phyloP scores from a whole-genome alignment of 768 basidiomycete species.

The Steccherinum ochraceum region DNA sequence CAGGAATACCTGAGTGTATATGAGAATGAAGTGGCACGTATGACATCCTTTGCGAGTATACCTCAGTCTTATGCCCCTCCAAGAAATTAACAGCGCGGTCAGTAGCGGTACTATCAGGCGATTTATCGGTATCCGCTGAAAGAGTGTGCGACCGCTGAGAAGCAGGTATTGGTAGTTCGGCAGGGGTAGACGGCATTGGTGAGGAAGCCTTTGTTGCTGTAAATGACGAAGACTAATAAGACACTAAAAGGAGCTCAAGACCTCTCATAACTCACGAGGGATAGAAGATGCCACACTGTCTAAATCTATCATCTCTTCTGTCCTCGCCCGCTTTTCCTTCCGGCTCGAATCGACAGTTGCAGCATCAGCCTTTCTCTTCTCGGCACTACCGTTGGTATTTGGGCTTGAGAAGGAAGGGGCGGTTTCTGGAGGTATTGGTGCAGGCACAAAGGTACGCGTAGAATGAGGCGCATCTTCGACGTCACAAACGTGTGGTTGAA shows the following conservation, averaged over 20 bases:
- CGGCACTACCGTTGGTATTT: constrained; percentile 3
- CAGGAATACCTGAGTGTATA: constrained; percentile 62
- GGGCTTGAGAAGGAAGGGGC: background rate
- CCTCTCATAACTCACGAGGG: constrained; percentile 21
- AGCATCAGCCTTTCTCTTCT: constrained; percentile 20
- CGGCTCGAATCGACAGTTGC: constrained; percentile 28
- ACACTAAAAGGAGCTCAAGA: background rate
- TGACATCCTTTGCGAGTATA: constrained; percentile 3
- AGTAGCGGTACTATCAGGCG: background rate
- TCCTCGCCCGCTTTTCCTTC: constrained; percentile 59
- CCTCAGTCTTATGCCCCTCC: constrained; percentile 11
- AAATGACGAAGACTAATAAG: background rate
- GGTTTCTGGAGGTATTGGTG: constrained; percentile 4
- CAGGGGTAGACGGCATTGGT: background rate
- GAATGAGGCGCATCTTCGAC: constrained; percentile 33
- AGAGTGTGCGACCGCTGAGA: too few relatives aligned
- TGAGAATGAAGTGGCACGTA: background rate
- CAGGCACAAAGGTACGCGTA: constrained; percentile 11
- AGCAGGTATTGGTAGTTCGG: background rate
- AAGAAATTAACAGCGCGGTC: constrained; percentile 7
- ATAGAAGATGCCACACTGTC: constrained; percentile 30
- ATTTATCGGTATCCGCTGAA: background rate
- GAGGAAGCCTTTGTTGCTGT: background rate
- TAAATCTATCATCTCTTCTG: constrained; percentile 19
- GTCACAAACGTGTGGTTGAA: constrained; percentile 70